Evolutionary conservation across 1,139 yeast genomes (phyloP).

Genomic region (Yamadazyma dendronema): DNA sequence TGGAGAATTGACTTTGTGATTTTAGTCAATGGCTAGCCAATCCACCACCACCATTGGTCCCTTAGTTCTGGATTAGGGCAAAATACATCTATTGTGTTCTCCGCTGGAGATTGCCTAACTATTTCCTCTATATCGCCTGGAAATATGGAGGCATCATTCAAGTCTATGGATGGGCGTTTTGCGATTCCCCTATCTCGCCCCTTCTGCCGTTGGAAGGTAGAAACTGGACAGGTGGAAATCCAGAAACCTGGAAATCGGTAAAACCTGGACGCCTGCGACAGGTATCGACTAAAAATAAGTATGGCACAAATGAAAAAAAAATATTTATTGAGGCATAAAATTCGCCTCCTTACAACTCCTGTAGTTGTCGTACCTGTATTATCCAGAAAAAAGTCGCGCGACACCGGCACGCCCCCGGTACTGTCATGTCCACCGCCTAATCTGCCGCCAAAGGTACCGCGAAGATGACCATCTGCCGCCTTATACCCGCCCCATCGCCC

Average conservation of each 20-base stretch:
- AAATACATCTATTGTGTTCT: background rate
- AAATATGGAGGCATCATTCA: no score
- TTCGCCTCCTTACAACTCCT: slow-evolving; percentile 5
- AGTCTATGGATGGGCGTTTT: no score
- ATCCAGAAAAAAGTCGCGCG: slow-evolving; percentile 7
- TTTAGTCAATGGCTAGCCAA: no score
- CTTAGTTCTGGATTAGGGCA: background rate
- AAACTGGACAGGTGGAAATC: background rate
- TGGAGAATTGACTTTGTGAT: slow-evolving; percentile 2
- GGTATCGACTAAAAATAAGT: background rate
- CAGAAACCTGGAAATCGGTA: background rate
- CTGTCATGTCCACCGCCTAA: no score
- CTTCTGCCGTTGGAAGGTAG: background rate
- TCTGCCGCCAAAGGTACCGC: no score
- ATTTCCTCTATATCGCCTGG: no score
- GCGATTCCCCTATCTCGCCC: background rate
- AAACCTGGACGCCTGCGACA: background rate
- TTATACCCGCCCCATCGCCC: no score
- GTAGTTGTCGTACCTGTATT: slow-evolving; percentile 7
- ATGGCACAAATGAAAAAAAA: slow-evolving; percentile 1
- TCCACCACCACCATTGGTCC: background rate
- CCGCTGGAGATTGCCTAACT: no score
- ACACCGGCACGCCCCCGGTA: no score
- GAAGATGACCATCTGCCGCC: no score
- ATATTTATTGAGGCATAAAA: background rate